Evolutionary conservation across 2,329 filamentous ascomycete species (phyloP).

Genomic region (Knoxdaviesia proteae): DNA sequence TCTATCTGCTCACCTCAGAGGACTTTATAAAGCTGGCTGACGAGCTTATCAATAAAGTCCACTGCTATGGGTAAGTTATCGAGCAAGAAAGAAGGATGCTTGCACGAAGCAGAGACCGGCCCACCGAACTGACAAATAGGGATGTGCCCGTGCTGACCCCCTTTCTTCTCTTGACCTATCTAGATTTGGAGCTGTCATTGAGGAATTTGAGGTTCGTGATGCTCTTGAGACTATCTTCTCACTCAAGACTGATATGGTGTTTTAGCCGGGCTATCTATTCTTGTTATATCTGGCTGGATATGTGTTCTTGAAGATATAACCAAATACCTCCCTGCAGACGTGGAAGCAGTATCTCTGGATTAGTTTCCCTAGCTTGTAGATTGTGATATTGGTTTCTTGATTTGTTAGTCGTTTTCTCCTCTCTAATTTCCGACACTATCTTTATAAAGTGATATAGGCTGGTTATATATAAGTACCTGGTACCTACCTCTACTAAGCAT

Average conservation of each 20-base stretch:
- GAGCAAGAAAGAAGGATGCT: neutral
- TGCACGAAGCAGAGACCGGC: neutral
- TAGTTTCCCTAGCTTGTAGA: too few species aligned
- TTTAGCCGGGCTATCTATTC: neutral
- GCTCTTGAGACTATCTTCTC: slow-evolving; percentile 53
- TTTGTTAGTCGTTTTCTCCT: too few species aligned
- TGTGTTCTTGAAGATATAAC: too few species aligned
- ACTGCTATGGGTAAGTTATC: slow-evolving; percentile 75
- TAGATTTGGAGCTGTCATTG: slow-evolving; percentile 43
- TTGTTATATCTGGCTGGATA: too few species aligned
- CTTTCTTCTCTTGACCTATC: neutral
- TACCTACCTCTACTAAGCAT: too few species aligned
- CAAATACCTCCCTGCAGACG: too few species aligned
- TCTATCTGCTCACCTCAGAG: slow-evolving; percentile 39
- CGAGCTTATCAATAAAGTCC: slow-evolving; percentile 58
- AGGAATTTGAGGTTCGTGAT: slow-evolving; percentile 53
- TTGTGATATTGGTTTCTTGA: too few species aligned
- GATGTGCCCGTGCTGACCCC: slow-evolving; percentile 1
- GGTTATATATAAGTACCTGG: too few species aligned
- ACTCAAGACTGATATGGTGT: slow-evolving; percentile 1
- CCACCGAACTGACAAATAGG: too few species aligned
- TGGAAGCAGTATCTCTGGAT: too few species aligned
- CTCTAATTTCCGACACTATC: too few species aligned
- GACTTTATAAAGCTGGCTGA: slow-evolving; percentile 56
- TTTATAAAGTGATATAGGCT: too few species aligned